Percentiles rank a stretch among this genome's conserved stretches.
Evolutionary conservation across 306 rosid species (phyloP).

Genomic region (Cucurbita pepo): DNA sequence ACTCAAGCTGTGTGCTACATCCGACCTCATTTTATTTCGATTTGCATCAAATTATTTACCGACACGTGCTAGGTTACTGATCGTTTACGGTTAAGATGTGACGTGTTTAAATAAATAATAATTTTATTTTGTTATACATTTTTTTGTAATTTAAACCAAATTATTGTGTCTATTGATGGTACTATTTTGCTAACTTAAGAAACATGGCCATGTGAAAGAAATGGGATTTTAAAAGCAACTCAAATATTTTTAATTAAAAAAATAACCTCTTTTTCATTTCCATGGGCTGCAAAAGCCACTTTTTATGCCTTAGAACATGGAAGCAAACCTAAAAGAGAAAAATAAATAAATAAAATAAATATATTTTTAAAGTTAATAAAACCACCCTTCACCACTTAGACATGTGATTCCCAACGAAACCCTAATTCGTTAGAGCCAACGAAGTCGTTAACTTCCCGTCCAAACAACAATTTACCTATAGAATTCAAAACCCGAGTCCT

Average conservation of each 20-base stretch:
- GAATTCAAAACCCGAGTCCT: too few relatives aligned
- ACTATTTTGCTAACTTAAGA: neutral
- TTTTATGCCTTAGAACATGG: neutral
- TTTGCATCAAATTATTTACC: neutral
- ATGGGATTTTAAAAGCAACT: neutral
- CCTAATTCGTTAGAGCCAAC: too few relatives aligned
- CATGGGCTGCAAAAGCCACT: neutral
- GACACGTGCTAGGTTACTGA: neutral
- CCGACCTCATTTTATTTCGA: neutral
- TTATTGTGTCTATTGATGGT: neutral
- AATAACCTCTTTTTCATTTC: neutral
- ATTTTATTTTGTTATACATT: neutral
- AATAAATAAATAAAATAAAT: too few relatives aligned
- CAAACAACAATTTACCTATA: too few relatives aligned
- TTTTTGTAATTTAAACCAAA: neutral
- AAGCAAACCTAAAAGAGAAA: neutral
- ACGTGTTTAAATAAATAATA: neutral
- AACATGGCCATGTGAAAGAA: neutral
- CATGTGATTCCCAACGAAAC: too few relatives aligned
- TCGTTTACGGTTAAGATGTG: neutral
- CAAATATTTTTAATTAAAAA: neutral
- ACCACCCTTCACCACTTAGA: too few relatives aligned
- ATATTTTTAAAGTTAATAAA: too few relatives aligned
- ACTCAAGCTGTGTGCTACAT: too few relatives aligned
- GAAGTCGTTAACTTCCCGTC: too few relatives aligned